Evolutionary conservation across 345 rosid species (phyloP).

Genomic region (Anastatica hierochuntica): DNA sequence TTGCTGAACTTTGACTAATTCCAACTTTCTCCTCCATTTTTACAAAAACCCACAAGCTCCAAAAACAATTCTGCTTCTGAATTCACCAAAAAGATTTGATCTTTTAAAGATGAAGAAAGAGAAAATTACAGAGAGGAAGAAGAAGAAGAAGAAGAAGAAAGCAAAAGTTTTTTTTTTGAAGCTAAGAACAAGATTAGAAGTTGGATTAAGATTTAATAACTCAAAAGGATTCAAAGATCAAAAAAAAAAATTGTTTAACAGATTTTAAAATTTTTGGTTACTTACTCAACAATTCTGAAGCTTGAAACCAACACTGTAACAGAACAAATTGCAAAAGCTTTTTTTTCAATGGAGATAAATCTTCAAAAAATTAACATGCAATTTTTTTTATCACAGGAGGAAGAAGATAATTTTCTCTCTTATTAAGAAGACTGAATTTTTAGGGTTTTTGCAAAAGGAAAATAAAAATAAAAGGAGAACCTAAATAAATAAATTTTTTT

Average conservation of each 20-base stretch:
- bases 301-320: conserved; percentile 15
- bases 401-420: conserved; percentile 18
- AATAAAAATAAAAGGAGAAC: conserved; percentile 6
- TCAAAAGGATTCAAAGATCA: conserved; percentile 21
- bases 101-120: too few relatives aligned
- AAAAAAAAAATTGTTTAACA: neutral
- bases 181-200: neutral
- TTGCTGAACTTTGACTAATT: conserved; percentile 31
- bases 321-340: conserved; percentile 19
- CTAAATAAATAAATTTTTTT: conserved; percentile 7
- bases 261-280: conserved; percentile 19
- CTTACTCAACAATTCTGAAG: conserved; percentile 20
- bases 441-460: conserved; percentile 29
- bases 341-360: conserved; percentile 7
- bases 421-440: conserved; percentile 23
- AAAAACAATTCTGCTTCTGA: too few relatives aligned
- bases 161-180: conserved; percentile 1
- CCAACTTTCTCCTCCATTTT: conserved; percentile 63
- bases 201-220: conserved; percentile 4
- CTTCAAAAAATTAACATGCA: conserved; percentile 20
- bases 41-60: conserved; percentile 8
- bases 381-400: conserved; percentile 3
- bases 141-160: conserved; percentile 20
- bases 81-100: too few relatives aligned
- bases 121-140: conserved; percentile 40